Conservation (phyloP, 345 rosid species). For the Viola odorata region DNA sequence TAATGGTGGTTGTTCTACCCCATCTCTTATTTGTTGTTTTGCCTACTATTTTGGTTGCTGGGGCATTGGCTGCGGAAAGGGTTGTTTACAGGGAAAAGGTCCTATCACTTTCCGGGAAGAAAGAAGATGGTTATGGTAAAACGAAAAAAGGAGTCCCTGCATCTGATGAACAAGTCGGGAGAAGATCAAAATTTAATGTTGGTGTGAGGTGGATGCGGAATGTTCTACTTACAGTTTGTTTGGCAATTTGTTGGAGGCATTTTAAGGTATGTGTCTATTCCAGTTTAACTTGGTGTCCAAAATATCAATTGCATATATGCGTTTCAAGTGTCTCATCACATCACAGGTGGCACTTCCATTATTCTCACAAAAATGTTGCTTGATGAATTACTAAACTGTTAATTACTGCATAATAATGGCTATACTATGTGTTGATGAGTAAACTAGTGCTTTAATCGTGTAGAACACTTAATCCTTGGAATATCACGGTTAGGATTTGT, state of each 20-base stretch:
- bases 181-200: slow-evolving; percentile 24
- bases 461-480: too few species aligned
- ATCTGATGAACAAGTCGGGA: slow-evolving; percentile 15
- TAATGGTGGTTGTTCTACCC: slow-evolving; percentile 80
- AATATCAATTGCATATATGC: background rate
- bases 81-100: slow-evolving; percentile 45
- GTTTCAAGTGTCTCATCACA: background rate
- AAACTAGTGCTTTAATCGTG: too few species aligned
- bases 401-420: background rate
- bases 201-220: slow-evolving; percentile 46
- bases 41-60: slow-evolving; percentile 48
- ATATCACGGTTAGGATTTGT: too few species aligned
- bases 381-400: background rate
- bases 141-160: slow-evolving; percentile 27
- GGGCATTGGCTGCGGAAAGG: slow-evolving; percentile 69
- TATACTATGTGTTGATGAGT: background rate
- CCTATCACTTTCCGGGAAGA: slow-evolving; percentile 49
- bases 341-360: background rate
- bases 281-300: slow-evolving; percentile 1
- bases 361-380: background rate
- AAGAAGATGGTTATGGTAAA: slow-evolving; percentile 51
- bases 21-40: slow-evolving; percentile 63
- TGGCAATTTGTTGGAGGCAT: slow-evolving; percentile 73
- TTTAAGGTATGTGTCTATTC: slow-evolving; percentile 43
- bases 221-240: slow-evolving; percentile 46